Conservation (phyloP, 2,329 filamentous ascomycete species). For the Monosporascus sp. region DNA sequence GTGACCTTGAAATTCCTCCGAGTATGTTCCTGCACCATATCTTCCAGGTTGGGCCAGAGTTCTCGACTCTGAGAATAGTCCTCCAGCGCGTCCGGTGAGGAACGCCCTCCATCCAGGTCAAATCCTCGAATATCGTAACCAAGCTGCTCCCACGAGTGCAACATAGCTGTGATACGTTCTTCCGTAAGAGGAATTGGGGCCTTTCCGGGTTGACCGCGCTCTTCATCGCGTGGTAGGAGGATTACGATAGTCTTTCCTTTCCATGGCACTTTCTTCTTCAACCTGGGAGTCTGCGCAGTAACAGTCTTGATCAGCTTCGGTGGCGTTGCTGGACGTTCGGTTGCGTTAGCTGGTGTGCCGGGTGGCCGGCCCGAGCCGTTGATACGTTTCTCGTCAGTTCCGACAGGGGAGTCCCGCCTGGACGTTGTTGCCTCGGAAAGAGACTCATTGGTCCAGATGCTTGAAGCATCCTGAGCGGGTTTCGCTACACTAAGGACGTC, state of each 20-base stretch:
- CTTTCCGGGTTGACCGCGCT: conserved; percentile 54
- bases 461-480: conserved; percentile 20
- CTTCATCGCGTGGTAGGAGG: conserved; percentile 62
- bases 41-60: conserved; percentile 61
- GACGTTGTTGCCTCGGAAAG: conserved; percentile 16
- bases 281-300: conserved; percentile 44
- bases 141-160: conserved; percentile 61
- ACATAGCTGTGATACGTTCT: conserved; percentile 55
- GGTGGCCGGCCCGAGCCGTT: conserved; percentile 24
- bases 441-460: conserved; percentile 23
- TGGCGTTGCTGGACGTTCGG: conserved; percentile 20
- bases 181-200: conserved; percentile 49
- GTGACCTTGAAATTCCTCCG: conserved; percentile 54
- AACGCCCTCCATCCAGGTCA: conserved; percentile 50
- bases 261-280: conserved; percentile 71
- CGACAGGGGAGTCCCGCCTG: conserved; percentile 25
- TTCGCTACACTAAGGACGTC: conserved; percentile 19
- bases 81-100: conserved; percentile 23
- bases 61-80: conserved; percentile 59
- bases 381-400: conserved; percentile 22
- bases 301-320: conserved; percentile 31
- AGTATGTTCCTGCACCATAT: conserved; percentile 52
- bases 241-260: conserved; percentile 71
- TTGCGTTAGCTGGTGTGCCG: background rate
- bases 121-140: conserved; percentile 68